These are phyloP conservation scores for Balamuthia mandrillaris DNA, from an alignment of 208 protist species.

Conservation along the genomic window DNA sequence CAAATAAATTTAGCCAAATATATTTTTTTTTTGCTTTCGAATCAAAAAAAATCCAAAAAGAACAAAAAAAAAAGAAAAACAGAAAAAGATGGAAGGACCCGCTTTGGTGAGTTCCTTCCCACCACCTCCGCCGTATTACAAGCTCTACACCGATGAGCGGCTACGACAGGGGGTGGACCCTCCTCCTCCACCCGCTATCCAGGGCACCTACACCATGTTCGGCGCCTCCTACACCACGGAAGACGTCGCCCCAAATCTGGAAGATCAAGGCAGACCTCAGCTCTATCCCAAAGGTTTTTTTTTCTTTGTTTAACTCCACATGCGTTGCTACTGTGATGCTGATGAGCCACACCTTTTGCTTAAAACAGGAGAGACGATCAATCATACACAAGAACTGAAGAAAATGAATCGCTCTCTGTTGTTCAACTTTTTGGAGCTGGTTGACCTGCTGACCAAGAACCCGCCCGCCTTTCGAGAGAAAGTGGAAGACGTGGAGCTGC, in stretches of 20 bases:
- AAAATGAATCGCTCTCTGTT: conserved; percentile 60
- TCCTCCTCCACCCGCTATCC: conserved; percentile 34
- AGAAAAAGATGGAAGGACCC: background rate
- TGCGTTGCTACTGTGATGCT: too few relatives aligned
- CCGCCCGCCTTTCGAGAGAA: conserved; percentile 50
- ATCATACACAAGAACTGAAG: conserved; percentile 59
- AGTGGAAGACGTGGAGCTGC: conserved; percentile 47
- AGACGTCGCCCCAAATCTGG: conserved; percentile 10
- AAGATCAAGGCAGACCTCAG: background rate
- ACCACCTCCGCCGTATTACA: conserved; percentile 54
- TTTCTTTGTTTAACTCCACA: too few relatives aligned
- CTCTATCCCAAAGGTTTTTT: conserved; percentile 46
- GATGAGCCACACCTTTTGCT: too few relatives aligned
- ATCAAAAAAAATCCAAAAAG: too few relatives aligned
- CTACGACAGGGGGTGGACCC: background rate
- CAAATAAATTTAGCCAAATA: too few relatives aligned
- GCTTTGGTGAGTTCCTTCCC: conserved; percentile 45
- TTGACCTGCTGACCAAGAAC: conserved; percentile 54
- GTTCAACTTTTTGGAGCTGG: conserved; percentile 59
- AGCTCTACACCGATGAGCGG: conserved; percentile 45
- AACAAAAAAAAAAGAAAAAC: conserved; percentile 1
- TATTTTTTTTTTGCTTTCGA: too few relatives aligned
- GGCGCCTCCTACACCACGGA: background rate
- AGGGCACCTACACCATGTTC: conserved; percentile 38
- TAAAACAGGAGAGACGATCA: conserved; percentile 41